phyloP scores from a whole-genome alignment of 1,284 basidiomycete genomes.

The Gymnopus androsaceus region DNA sequence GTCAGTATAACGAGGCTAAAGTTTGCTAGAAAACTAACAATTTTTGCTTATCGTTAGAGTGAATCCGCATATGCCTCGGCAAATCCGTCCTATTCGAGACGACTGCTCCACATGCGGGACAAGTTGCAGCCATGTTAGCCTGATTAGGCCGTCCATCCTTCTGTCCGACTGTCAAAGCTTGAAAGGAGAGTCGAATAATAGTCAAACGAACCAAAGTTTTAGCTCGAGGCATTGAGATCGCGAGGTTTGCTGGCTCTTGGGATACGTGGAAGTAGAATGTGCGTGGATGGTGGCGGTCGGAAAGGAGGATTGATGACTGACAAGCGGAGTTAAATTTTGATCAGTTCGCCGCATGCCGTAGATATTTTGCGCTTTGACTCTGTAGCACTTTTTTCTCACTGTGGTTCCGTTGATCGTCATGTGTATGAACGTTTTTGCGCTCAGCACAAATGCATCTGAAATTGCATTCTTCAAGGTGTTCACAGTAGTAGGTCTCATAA shows the following conservation, averaged over 20 bases:
- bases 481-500: too few species aligned
- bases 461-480: too few species aligned
- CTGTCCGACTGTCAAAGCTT: background rate
- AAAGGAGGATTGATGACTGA: background rate
- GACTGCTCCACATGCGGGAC: conserved; percentile 16
- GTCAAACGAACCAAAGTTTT: background rate
- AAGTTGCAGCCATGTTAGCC: conserved; percentile 7
- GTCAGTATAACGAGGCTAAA: too few species aligned
- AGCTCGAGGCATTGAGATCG: background rate
- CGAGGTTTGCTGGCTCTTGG: too few species aligned
- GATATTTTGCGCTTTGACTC: background rate
- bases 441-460: too few species aligned
- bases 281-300: background rate
- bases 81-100: conserved; percentile 22
- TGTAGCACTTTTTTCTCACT: too few species aligned
- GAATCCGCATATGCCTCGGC: conserved; percentile 25
- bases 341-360: background rate
- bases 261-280: too few species aligned
- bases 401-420: too few species aligned
- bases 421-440: too few species aligned
- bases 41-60: too few species aligned
- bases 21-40: too few species aligned
- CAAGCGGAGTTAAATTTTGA: background rate
- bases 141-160: background rate
- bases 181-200: background rate